Base-by-base conservation (phyloP, 768 basidiomycete genomes). In the Russula foetens region DNA sequence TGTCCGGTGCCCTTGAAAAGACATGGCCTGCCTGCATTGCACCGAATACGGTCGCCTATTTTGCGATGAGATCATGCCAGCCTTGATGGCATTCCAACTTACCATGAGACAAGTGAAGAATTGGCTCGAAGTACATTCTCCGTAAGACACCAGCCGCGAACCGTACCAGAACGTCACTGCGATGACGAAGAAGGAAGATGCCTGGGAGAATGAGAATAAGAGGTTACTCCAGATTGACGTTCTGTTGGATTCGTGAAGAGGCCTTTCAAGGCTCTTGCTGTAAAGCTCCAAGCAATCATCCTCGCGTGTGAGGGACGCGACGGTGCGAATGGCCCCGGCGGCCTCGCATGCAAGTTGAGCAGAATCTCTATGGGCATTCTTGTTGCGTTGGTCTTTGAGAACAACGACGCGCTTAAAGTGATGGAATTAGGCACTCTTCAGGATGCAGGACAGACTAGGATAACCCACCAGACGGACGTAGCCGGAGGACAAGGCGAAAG, bases 21-120 rank as follows among this genome's bases (percentile, higher is more conserved):
- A 88, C 79, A 63, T 86, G 89, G 54, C 90, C 90, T 39, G 91
- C 92, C 74, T 94, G 90, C 46, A 92, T 88, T 19, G 89, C 80
- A 52, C 87, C 83, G 67, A 91, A 91, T 7, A 73, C 93, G 90
- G 48, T 92, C 88, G 19, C 89, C 80, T 51, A 87, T 83, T 67
- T 90, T 90, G 8, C 11, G 7, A 7, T 45, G 9, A 3, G 26
- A 17, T 21, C 43, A 0, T 31, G 9, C 21, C 19, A 6, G 17
- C 8, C n/a, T n/a, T n/a, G n/a, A n/a, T n/a, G n/a, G n/a, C n/a
- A 49, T 17, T 28, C 28, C 23, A 23, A 67, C 79, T 57, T 66
- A 87, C 88, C 83, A 90, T 92, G 50, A 93, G 81, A 56, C 87
- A 80, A 62, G 92, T 81, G 75, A 92, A 96, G 80, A 95, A 98